phyloP scores from a whole-genome alignment of 2,329 filamentous ascomycete species.

The Pseudopyricularia cyperi region DNA sequence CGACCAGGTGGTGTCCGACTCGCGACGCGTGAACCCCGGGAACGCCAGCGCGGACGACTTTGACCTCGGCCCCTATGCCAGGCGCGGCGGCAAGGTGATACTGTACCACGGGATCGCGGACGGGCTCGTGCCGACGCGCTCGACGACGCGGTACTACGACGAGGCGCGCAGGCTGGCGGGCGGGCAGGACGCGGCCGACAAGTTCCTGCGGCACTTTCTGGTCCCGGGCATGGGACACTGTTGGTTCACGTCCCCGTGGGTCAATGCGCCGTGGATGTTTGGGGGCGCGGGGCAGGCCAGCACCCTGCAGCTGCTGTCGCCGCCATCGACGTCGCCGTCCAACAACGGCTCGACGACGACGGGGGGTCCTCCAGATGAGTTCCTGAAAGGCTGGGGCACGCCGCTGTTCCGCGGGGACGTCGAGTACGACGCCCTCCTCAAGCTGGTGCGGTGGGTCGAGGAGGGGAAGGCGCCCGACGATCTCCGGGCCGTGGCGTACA shows the following conservation, averaged over 20 bases:
- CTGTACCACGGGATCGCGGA: slow-evolving; percentile 29
- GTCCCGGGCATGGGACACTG: slow-evolving; percentile 41
- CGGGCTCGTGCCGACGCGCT: slow-evolving; percentile 18
- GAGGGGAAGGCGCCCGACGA: slow-evolving; percentile 10
- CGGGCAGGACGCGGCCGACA: slow-evolving; percentile 7
- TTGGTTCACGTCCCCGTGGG: slow-evolving; percentile 11
- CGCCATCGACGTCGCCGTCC: slow-evolving; percentile 4
- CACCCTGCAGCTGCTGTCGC: slow-evolving; percentile 2
- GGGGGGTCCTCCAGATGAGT: slow-evolving; percentile 9
- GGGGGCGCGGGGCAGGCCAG: slow-evolving; percentile 14
- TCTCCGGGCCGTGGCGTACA: slow-evolving; percentile 6
- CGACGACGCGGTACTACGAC: slow-evolving; percentile 19
- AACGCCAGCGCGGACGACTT: slow-evolving; percentile 16
- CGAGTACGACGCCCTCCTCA: slow-evolving; percentile 20
- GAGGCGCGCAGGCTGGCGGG: slow-evolving; percentile 22
- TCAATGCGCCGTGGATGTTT: slow-evolving; percentile 21
- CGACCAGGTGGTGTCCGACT: slow-evolving; percentile 13
- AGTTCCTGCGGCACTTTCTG: slow-evolving; percentile 35
- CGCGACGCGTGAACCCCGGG: slow-evolving; percentile 14
- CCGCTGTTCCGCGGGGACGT: slow-evolving; percentile 20
- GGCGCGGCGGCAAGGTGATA: slow-evolving; percentile 24
- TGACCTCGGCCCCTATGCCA: slow-evolving; percentile 14
- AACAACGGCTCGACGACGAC: too few relatives aligned
- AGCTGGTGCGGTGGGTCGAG: slow-evolving; percentile 25
- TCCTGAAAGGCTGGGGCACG: slow-evolving; percentile 11